phyloP scores from a whole-genome alignment of 106 monocot genomes.

The Posidonia australis region DNA sequence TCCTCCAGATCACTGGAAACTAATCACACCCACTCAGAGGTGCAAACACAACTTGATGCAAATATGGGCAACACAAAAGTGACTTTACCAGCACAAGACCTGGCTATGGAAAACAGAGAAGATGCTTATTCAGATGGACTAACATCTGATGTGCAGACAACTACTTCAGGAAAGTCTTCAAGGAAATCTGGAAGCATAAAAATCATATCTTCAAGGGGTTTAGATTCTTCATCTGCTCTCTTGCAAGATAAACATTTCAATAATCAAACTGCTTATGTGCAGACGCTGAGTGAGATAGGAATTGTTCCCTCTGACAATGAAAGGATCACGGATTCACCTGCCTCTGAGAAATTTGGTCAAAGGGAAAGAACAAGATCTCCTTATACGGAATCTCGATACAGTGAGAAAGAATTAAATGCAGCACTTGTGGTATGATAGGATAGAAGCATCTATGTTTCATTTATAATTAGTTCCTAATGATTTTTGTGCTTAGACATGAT shows the following conservation, averaged over 20 bases:
- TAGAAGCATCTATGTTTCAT: background rate
- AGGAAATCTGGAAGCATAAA: slow-evolving; percentile 75
- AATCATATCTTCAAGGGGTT: slow-evolving; percentile 57
- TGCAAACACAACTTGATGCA: slow-evolving; percentile 36
- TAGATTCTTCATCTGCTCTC: slow-evolving; percentile 18
- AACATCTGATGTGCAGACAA: slow-evolving; percentile 30
- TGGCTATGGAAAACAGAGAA: slow-evolving; percentile 23
- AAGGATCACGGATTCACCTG: slow-evolving; percentile 17
- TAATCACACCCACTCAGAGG: slow-evolving; percentile 29
- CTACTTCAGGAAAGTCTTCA: slow-evolving; percentile 22
- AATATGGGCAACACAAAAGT: slow-evolving; percentile 28
- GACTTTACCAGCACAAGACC: slow-evolving; percentile 14
- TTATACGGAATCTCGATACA: slow-evolving; percentile 25
- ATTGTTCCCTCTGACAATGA: slow-evolving; percentile 22
- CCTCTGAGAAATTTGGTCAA: slow-evolving; percentile 19
- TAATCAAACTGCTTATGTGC: slow-evolving; percentile 18
- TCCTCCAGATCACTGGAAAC: slow-evolving; percentile 38
- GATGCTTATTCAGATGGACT: slow-evolving; percentile 53
- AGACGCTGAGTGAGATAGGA: slow-evolving; percentile 5
- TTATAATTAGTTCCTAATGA: background rate
- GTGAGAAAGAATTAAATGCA: slow-evolving; percentile 56
- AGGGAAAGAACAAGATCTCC: slow-evolving; percentile 12
- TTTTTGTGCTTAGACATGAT: background rate
- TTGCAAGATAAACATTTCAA: slow-evolving; percentile 19
- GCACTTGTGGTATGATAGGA: slow-evolving; percentile 40